Conservation (phyloP, 495 filamentous ascomycete genomes). For the Penicillium waksmanii region DNA sequence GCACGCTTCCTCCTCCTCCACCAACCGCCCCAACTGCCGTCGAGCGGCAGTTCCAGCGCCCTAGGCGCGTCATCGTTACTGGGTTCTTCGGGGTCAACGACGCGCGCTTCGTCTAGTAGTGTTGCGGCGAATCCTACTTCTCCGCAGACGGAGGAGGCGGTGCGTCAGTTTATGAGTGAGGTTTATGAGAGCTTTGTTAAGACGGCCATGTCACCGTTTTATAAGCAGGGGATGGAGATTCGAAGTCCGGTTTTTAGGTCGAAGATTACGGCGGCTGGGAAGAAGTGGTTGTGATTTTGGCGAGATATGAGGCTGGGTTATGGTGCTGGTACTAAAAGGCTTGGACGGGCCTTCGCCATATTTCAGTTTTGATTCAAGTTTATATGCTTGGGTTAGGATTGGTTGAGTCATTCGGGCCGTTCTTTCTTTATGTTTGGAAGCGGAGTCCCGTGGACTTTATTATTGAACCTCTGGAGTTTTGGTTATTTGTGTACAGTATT, state of each 20-base stretch:
- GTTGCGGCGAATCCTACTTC: slow-evolving; percentile 81
- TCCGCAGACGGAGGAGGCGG: slow-evolving; percentile 90
- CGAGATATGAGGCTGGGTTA: too few species aligned
- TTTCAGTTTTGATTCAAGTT: too few species aligned
- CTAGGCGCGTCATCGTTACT: slow-evolving; percentile 39
- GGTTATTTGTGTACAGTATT: background rate
- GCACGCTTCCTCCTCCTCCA: slow-evolving; percentile 88
- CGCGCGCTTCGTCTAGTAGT: slow-evolving; percentile 60
- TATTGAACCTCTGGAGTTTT: too few species aligned
- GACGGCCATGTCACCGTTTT: slow-evolving; percentile 97
- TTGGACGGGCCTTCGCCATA: too few species aligned
- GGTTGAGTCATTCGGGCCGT: too few species aligned
- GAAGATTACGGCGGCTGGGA: slow-evolving; percentile 82
- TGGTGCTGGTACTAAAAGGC: too few species aligned
- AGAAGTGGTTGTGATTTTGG: slow-evolving; percentile 78
- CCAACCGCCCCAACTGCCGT: slow-evolving; percentile 61
- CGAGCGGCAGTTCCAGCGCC: slow-evolving; percentile 30
- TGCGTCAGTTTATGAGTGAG: slow-evolving; percentile 89
- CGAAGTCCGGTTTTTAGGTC: slow-evolving; percentile 81
- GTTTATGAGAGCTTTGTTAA: slow-evolving; percentile 95
- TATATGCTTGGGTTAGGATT: too few species aligned
- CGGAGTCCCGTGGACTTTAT: too few species aligned
- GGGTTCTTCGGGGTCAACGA: slow-evolving; percentile 32
- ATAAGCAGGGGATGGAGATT: slow-evolving; percentile 78
- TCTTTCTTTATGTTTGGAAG: too few species aligned